These are phyloP conservation scores for Escovopsis sp. DNA, from an alignment of 2,329 filamentous ascomycete genomes.

Conservation along the genomic window DNA sequence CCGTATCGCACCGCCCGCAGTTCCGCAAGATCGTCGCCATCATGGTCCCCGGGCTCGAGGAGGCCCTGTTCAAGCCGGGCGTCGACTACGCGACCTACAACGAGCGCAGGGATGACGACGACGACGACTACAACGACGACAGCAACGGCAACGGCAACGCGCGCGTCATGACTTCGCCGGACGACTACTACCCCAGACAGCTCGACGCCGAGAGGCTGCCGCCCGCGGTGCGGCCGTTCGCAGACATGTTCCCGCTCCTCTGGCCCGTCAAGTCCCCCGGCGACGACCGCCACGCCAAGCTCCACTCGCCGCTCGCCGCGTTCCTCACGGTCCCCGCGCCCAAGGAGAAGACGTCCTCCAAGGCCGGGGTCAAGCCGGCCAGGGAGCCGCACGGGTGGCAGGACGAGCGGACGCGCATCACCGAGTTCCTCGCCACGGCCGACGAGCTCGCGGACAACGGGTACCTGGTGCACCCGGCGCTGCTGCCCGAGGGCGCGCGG, in stretches of 20 bases:
- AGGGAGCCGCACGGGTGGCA: conserved; percentile 52
- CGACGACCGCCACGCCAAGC: conserved; percentile 62
- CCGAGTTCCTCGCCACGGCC: conserved; percentile 56
- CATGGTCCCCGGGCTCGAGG: conserved; percentile 84
- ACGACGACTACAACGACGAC: conserved; percentile 32
- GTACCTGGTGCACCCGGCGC: conserved; percentile 69
- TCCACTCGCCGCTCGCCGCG: conserved; percentile 76
- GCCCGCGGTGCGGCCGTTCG: conserved; percentile 47
- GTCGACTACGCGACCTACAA: conserved; percentile 36
- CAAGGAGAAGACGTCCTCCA: conserved; percentile 47
- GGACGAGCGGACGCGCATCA: conserved; percentile 68
- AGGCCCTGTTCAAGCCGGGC: conserved; percentile 66
- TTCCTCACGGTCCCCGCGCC: conserved; percentile 65
- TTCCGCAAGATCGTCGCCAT: conserved; percentile 72
- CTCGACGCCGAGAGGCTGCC: conserved; percentile 38
- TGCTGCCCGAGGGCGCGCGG: conserved; percentile 46
- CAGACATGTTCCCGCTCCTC: conserved; percentile 71
- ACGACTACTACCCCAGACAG: conserved; percentile 44
- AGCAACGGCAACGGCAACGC: conserved; percentile 17
- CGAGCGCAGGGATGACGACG: conserved; percentile 16
- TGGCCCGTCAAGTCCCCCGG: conserved; percentile 85
- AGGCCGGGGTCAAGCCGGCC: conserved; percentile 43
- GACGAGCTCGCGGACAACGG: conserved; percentile 72
- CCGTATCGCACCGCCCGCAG: conserved; percentile 45
- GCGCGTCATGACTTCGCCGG: conserved; percentile 29